Conservation (phyloP, 805 yeast species). For the Starmerella powellii region DNA sequence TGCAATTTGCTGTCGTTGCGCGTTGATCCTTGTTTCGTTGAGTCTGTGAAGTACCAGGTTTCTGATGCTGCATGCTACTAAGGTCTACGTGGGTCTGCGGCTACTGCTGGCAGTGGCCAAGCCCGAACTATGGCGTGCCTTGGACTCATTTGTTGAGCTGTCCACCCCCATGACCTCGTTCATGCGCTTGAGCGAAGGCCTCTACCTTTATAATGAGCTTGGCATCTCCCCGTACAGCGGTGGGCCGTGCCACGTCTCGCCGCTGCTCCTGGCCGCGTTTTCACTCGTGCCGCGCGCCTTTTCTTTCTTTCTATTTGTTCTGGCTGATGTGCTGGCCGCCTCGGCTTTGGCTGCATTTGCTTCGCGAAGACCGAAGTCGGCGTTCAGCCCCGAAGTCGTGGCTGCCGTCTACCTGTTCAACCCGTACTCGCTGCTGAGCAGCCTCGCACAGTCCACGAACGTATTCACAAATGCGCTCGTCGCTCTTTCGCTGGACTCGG, state of each 20-base stretch:
- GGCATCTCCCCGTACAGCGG: slow-evolving; percentile 64
- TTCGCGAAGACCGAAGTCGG: slow-evolving; percentile 15
- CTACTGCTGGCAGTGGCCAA: slow-evolving; percentile 18
- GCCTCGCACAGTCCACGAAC: slow-evolving; percentile 56
- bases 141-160: slow-evolving; percentile 47
- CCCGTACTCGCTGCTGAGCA: slow-evolving; percentile 62
- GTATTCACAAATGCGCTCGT: slow-evolving; percentile 50
- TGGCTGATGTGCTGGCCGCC: slow-evolving; percentile 49
- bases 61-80: not conserved
- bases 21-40: no score
- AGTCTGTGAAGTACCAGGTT: no score
- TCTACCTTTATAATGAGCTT: slow-evolving; percentile 46
- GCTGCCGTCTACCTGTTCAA: slow-evolving; percentile 62
- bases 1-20: no score
- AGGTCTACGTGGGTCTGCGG: slow-evolving; percentile 22
- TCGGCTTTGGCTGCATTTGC: slow-evolving; percentile 41
- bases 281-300: slow-evolving; percentile 27
- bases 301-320: slow-evolving; percentile 40
- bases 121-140: slow-evolving; percentile 25
- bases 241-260: slow-evolving; percentile 78
- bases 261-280: slow-evolving; percentile 48
- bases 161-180: slow-evolving; percentile 67
- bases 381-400: slow-evolving; percentile 35
- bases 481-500: slow-evolving; percentile 36
- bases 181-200: slow-evolving; percentile 50